phyloP scores from a whole-genome alignment of 495 filamentous ascomycete species.

The Corynascus novoguineensis region DNA sequence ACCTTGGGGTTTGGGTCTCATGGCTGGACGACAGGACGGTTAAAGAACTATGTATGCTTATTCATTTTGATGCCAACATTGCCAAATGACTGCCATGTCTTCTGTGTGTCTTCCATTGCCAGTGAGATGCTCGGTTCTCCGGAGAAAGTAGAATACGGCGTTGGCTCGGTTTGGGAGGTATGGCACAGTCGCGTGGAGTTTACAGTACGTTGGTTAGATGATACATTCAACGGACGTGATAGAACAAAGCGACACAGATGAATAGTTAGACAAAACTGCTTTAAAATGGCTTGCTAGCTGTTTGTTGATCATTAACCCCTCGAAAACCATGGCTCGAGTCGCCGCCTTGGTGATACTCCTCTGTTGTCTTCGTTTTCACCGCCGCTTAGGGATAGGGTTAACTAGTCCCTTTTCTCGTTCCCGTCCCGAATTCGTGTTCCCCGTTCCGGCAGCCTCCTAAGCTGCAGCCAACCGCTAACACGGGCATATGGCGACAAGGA shows the following conservation, averaged over 20 bases:
- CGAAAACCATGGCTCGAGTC: no score
- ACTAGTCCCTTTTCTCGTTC: conserved; percentile 12
- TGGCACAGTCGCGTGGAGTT: no score
- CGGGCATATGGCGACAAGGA: conserved; percentile 6
- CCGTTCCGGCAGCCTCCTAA: conserved; percentile 9
- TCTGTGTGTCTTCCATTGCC: neutral
- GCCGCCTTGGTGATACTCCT: no score
- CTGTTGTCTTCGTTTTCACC: neutral
- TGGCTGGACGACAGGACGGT: neutral
- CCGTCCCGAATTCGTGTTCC: conserved; percentile 9
- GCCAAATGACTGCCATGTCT: neutral
- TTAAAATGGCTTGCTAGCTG: neutral
- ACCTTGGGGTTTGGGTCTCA: neutral
- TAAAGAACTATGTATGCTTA: neutral
- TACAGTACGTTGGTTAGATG: neutral
- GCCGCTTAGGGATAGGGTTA: conserved; percentile 12
- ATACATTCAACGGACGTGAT: conserved; percentile 5
- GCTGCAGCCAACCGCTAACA: conserved; percentile 6
- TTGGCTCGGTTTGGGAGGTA: neutral
- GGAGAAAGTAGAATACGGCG: neutral
- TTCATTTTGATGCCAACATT: neutral
- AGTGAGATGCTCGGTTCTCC: neutral
- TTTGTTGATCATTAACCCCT: neutral
- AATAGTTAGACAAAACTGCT: no score
- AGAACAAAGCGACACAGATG: neutral